Evolutionary conservation across 495 filamentous ascomycete species (phyloP), one percentile per base, ranked within the genome.

Genomic region (Thermothielavioides terrestris): DNA sequence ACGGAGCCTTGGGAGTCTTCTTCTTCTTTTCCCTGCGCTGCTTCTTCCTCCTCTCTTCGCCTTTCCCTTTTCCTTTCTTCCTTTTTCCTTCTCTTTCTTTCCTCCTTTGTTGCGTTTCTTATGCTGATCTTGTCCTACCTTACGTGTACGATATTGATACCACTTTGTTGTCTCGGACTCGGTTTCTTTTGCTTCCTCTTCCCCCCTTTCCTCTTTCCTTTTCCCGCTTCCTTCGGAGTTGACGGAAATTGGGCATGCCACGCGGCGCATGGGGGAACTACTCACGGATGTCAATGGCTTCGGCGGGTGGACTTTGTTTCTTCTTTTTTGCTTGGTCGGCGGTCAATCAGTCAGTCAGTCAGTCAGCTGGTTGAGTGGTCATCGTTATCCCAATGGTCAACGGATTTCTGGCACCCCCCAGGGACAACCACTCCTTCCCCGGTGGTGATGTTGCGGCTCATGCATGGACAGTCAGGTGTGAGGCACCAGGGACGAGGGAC

Each of bases 251-350:
- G 46, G 51, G 46, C 18, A 53, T 50, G 45, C 50, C 46, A 52
- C 54, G n/a, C 54, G 52, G 52, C 56, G 51, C 42, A 55, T 40
- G 12, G 35, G 42, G 41, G 26, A 37, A 14, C 11, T 32, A 21
- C n/a, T 30, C n/a, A 11, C 15, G n/a, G 26, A 41, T 22, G 26
- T 35, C 35, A 20, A 31, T n/a, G 50, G 46, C 38, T 41, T 36
- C 27, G 50, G 50, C 49, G 51, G 37, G 57, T 32, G 35, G 12
- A 35, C 53, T 26, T 46, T 52, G 12, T 32, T 37, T 52, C 26
- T 47, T 50, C 54, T 25, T 47, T 45, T 55, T 49, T 37, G 14
- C 4, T 42, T 15, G 17, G 3, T 10, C 15, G 5, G 15, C 12
- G 38, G 15, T 12, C 18, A 2, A 25, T 41, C 21, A 14, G 25